Evolutionary conservation across 1,139 yeast species (phyloP).

Genomic region (Suhomyces yuchorum): DNA sequence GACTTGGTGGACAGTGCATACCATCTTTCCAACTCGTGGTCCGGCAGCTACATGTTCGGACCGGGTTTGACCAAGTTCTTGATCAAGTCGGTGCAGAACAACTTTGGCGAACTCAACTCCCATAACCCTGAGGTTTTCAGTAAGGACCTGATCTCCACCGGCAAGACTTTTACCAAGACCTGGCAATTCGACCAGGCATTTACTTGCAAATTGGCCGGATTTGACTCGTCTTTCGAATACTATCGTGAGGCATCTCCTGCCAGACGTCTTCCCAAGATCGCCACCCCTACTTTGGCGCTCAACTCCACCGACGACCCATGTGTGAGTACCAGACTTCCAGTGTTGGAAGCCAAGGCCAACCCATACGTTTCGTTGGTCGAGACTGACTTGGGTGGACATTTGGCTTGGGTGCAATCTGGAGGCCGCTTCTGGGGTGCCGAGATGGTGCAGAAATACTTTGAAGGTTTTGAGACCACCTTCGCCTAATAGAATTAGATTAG

Average conservation of each 20-base stretch:
- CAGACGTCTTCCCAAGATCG: constrained; percentile 53
- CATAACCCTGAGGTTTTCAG: constrained; percentile 34
- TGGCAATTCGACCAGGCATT: constrained; percentile 67
- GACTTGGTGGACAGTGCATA: constrained; percentile 42
- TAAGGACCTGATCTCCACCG: constrained; percentile 35
- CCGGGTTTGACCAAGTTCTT: constrained; percentile 70
- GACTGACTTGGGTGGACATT: constrained; percentile 61
- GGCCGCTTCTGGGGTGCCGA: constrained; percentile 76
- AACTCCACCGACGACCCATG: constrained; percentile 86
- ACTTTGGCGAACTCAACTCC: constrained; percentile 53
- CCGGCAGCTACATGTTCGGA: constrained; percentile 65
- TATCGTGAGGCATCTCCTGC: constrained; percentile 71
- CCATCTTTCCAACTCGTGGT: constrained; percentile 51
- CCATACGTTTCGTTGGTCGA: constrained; percentile 41
- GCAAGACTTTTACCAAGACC: constrained; percentile 38
- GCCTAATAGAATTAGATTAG: neutral
- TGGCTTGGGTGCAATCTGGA: constrained; percentile 57
- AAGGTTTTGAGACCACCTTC: constrained; percentile 43
- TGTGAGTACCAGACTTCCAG: constrained; percentile 52
- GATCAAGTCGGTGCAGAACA: constrained; percentile 61
- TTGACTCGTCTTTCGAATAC: constrained; percentile 66
- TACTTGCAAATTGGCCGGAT: constrained; percentile 77
- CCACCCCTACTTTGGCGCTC: constrained; percentile 68
- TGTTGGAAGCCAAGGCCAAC: constrained; percentile 28
- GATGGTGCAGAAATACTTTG: constrained; percentile 63